Base-by-base conservation (phyloP, 179 eudicot genomes). In the Monotropa hypopitys region DNA sequence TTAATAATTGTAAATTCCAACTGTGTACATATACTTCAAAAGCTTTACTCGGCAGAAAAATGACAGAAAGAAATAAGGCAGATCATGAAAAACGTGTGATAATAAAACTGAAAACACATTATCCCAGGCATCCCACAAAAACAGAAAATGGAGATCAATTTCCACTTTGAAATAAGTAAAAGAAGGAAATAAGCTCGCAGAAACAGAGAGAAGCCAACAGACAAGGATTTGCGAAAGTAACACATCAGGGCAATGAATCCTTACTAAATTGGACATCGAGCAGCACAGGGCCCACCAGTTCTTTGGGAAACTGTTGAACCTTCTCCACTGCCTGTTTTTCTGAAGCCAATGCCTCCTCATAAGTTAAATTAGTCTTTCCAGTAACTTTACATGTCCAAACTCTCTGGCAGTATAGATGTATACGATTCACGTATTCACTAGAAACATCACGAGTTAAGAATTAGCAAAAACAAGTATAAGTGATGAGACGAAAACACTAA, bases 371-470 rank as follows among this genome's bases (percentile, higher is more conserved):
- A 71, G 77, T 80, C 85, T 91, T 96, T 72, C 90, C 94, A 40
- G 98, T 90, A 46, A 84, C 91, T 84, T 96, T 91, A 81, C 99
- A 96, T 46, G 94, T 85, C 99, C 99, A 96, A 56, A 87, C 83
- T 86, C 92, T 82, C 78, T 88, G 85, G 74, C 96, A 96, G 80
- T 96, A 96, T 16, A 96, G 74, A 85, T 88, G 89, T 26, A 91
- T 84, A 77, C 99, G 88, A 77, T 89, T 91, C 89, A 96, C 77
- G 81, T 96, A 96, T 75, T 89, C 94, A 72, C 99, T 96, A 78
- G 26, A 67, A 16, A 61, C 73, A 68, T 45, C 45, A 16, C 63
- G 45, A 72, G 77, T 80, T 72, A 80, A 89, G 83, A 75, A 79
- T 75, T 75, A 45, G 38, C 47, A 28, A 0, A 69, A 11, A 56